phyloP scores from a whole-genome alignment of 2,329 filamentous ascomycete species.

The Xylaria arbuscula region DNA sequence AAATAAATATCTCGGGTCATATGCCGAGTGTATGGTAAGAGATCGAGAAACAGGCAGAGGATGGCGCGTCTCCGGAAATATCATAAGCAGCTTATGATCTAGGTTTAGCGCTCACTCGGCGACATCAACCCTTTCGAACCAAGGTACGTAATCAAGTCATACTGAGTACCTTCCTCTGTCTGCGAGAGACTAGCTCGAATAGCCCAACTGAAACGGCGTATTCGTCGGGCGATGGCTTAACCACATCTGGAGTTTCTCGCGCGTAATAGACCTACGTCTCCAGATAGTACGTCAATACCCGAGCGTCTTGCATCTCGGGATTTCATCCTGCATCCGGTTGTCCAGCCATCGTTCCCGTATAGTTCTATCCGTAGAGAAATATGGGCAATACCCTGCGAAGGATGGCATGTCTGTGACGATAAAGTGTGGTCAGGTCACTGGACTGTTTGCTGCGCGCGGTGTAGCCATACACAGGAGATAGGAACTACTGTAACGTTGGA shows the following conservation, averaged over 20 bases:
- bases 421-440: neutral
- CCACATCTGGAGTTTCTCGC: conserved; percentile 24
- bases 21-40: conserved; percentile 9
- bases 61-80: conserved; percentile 22
- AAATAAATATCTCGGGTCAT: conserved; percentile 3
- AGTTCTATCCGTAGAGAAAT: neutral
- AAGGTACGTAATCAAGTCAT: neutral
- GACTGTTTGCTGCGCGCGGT: conserved; percentile 1
- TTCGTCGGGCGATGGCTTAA: conserved; percentile 19
- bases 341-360: neutral
- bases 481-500: conserved; percentile 29
- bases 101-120: conserved; percentile 12
- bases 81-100: conserved; percentile 15
- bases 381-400: conserved; percentile 38
- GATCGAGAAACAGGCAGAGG: neutral
- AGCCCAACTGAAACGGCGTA: conserved; percentile 15
- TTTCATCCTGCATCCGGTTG: conserved; percentile 28
- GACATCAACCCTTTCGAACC: conserved; percentile 10
- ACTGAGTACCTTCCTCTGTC: neutral
- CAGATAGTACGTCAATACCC: conserved; percentile 9
- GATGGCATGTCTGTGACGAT: neutral
- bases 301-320: conserved; percentile 26
- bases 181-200: conserved; percentile 11
- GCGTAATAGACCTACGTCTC: conserved; percentile 24
- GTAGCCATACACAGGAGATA: neutral